Evolutionary conservation across 495 filamentous ascomycete genomes (phyloP).

Genomic region (Lophium mytilinum): DNA sequence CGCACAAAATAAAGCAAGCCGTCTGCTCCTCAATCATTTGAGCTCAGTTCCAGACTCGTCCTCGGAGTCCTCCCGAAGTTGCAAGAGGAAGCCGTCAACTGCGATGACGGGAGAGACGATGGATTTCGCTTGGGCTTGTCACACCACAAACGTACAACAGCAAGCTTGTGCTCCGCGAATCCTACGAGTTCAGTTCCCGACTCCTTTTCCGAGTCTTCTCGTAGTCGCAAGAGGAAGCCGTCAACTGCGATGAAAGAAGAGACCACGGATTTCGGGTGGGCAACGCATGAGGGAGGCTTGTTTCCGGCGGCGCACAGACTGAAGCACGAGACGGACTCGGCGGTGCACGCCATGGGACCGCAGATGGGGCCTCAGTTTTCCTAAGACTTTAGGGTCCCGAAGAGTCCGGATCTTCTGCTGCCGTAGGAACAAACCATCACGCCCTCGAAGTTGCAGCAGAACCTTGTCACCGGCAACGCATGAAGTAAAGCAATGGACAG

Average conservation of each 20-base stretch:
- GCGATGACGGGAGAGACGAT: constrained; percentile 27
- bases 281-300: neutral
- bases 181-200: constrained; percentile 41
- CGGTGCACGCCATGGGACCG: neutral
- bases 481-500: too few relatives aligned
- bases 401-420: neutral
- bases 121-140: too few relatives aligned
- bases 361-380: neutral
- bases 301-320: too few relatives aligned
- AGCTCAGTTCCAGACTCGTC: constrained; percentile 42
- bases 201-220: constrained; percentile 42
- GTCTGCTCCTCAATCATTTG: too few relatives aligned
- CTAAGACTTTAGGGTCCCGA: neutral
- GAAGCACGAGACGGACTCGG: neutral
- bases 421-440: neutral
- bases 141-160: neutral
- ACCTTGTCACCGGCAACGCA: too few relatives aligned
- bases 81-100: constrained; percentile 40
- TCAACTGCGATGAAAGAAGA: constrained; percentile 31
- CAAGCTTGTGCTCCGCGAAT: too few relatives aligned
- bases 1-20: too few relatives aligned
- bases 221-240: constrained; percentile 38
- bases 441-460: neutral
- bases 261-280: constrained; percentile 10
- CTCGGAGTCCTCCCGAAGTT: constrained; percentile 38